A percentile compares a stretch with the other conserved stretches of the same genome.
Conservation (phyloP, 2,329 filamentous ascomycete species). For the Penicillium sp. region DNA sequence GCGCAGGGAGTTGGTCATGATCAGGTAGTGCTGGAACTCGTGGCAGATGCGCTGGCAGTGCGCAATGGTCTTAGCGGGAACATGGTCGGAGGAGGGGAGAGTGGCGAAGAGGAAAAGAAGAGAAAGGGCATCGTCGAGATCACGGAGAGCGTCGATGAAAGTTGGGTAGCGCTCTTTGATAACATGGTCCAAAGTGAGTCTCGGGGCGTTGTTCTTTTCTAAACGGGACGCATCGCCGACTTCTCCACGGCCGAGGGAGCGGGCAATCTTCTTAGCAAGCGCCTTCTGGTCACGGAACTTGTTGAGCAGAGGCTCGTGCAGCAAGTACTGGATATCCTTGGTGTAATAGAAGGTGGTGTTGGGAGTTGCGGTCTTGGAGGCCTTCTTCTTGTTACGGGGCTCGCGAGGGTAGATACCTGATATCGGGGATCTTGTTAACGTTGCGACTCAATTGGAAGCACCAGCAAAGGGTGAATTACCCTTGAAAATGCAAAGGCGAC, state of each 20-base stretch:
- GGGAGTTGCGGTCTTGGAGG: conserved; percentile 82
- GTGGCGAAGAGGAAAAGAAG: conserved; percentile 98
- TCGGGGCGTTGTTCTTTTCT: conserved; percentile 87
- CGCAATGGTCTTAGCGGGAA: conserved; percentile 93
- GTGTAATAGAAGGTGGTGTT: conserved; percentile 91
- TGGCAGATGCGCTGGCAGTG: conserved; percentile 89
- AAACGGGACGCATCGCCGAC: conserved; percentile 83
- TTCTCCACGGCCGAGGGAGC: conserved; percentile 88
- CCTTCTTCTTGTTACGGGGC: conserved; percentile 96
- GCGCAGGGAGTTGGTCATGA: conserved; percentile 83
- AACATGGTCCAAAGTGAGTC: conserved; percentile 91
- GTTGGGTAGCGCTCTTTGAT: conserved; percentile 98
- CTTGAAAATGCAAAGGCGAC: conserved; percentile 99
- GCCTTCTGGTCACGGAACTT: conserved; percentile 98
- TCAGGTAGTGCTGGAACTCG: conserved; percentile 98
- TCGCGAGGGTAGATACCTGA: conserved; percentile 91
- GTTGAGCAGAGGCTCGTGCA: conserved; percentile 89
- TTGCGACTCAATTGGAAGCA: background rate
- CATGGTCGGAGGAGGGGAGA: conserved; percentile 82
- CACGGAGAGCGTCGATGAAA: conserved; percentile 89
- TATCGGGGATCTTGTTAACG: conserved; percentile 16
- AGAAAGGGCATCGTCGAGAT: conserved; percentile 93
- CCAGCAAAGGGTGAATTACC: conserved; percentile 48
- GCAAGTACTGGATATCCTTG: conserved; percentile 97
- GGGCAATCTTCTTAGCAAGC: conserved; percentile 95